phyloP scores from a whole-genome alignment of 495 filamentous ascomycete genomes.

The Penicillium soppii region DNA sequence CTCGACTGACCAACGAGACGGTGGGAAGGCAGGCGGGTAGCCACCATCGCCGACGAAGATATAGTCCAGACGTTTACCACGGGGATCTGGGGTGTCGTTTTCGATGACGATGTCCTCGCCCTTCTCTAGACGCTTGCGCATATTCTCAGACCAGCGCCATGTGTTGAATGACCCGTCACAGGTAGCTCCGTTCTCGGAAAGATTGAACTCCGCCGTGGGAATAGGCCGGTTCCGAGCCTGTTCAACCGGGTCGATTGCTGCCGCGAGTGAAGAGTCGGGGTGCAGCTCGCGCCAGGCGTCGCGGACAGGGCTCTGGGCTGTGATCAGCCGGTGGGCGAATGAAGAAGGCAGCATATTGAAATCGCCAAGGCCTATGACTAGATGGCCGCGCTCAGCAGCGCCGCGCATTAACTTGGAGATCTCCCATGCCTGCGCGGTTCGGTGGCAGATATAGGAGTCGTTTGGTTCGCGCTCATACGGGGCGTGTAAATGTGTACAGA shows the following conservation, averaged over 20 bases:
- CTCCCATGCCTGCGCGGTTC: slow-evolving; percentile 95
- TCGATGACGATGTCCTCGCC: slow-evolving; percentile 57
- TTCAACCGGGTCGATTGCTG: slow-evolving; percentile 64
- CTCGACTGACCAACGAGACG: slow-evolving; percentile 62
- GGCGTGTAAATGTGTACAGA: slow-evolving; percentile 92
- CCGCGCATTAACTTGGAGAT: slow-evolving; percentile 86
- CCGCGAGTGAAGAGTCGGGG: slow-evolving; percentile 75
- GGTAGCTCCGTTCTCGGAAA: slow-evolving; percentile 78
- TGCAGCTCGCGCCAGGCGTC: slow-evolving; percentile 82
- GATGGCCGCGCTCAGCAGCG: slow-evolving; percentile 78
- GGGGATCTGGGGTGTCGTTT: slow-evolving; percentile 60
- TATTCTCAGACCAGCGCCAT: slow-evolving; percentile 80
- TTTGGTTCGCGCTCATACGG: slow-evolving; percentile 79
- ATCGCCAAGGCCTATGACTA: slow-evolving; percentile 84
- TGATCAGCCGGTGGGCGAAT: slow-evolving; percentile 82
- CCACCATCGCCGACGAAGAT: slow-evolving; percentile 68
- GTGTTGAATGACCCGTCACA: slow-evolving; percentile 87
- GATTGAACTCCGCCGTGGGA: slow-evolving; percentile 73
- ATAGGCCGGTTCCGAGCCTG: slow-evolving; percentile 42
- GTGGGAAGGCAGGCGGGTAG: slow-evolving; percentile 30
- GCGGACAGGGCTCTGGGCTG: slow-evolving; percentile 70
- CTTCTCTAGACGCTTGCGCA: slow-evolving; percentile 57
- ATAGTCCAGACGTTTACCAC: slow-evolving; percentile 90
- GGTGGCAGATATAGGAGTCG: slow-evolving; percentile 87
- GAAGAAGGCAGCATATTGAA: slow-evolving; percentile 94